phyloP scores from a whole-genome alignment of 352 stramenopile genomes.

The Phytopythium helicoides region DNA sequence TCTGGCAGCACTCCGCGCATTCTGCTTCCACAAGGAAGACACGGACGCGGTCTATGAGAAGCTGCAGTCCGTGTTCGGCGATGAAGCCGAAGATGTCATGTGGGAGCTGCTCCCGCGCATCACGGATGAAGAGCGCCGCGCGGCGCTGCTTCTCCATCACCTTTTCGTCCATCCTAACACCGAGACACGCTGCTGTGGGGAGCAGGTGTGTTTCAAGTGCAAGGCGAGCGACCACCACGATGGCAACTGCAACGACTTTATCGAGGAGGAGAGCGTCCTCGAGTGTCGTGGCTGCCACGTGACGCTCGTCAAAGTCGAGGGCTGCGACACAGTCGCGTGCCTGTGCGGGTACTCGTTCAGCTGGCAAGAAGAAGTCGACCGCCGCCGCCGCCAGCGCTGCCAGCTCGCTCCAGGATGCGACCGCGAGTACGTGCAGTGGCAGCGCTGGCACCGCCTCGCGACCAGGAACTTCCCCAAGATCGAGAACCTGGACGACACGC shows the following conservation, averaged over 20 bases:
- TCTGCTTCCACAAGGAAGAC: conserved; percentile 38
- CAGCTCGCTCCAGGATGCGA: conserved; percentile 31
- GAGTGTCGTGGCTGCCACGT: conserved; percentile 54
- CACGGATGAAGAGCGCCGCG: conserved; percentile 51
- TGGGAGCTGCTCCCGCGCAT: conserved; percentile 35
- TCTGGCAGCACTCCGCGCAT: conserved; percentile 19
- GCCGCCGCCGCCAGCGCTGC: conserved; percentile 48
- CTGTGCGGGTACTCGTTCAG: conserved; percentile 53
- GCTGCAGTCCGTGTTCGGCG: conserved; percentile 20
- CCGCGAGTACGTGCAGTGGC: conserved; percentile 25
- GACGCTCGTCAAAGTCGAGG: conserved; percentile 63
- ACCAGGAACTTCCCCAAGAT: conserved; percentile 22
- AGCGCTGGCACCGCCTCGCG: conserved; percentile 22
- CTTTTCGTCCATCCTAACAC: conserved; percentile 43
- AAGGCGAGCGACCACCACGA: conserved; percentile 44
- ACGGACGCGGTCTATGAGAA: conserved; percentile 31
- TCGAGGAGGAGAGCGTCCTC: conserved; percentile 47
- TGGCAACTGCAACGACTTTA: conserved; percentile 51
- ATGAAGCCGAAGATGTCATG: conserved; percentile 19
- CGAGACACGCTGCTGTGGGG: conserved; percentile 42
- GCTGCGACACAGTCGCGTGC: conserved; percentile 49
- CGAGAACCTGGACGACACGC: conserved; percentile 19
- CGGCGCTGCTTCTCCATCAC: conserved; percentile 44
- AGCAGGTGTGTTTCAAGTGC: conserved; percentile 60
- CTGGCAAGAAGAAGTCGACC: conserved; percentile 44